Base-by-base conservation (phyloP, 2,329 filamentous ascomycete genomes). In the Fusarium agapanthi region DNA sequence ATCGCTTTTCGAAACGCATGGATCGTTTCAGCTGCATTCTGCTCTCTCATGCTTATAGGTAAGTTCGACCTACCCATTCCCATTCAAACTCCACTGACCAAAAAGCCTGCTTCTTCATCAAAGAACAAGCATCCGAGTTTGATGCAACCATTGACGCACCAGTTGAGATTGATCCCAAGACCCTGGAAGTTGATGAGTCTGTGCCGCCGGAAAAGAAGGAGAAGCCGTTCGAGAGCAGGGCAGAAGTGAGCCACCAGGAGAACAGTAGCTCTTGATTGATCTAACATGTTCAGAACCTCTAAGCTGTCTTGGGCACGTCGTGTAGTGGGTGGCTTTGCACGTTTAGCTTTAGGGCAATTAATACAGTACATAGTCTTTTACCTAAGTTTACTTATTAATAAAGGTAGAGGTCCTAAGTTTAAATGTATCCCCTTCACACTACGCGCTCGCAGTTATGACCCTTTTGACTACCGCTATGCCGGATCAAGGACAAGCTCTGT, bases 381-480 rank as follows among this genome's bases (percentile, higher is more conserved):
- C 9, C 34, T 9, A 10, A 35, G 9, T 35, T 35, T 35, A 10
- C 34, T 35, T 35, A 5, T 35, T 2, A 35, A 9, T 14, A 5
- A 35, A 2, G 34, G 15, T 35, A 35, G 16, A 18, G 16, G 16
- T 35, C 34, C 9, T 10, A 18, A 9, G 34, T 10, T 18, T 35
- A 18, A 10, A 18, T 18, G 3, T 7, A 34, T 34, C 1, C 32
- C 6, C 32, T 34, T 34, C 6, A 6, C 8, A 3, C 22, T 24
- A 8, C 6, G 30, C 4, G 2, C 12, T 50, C n/a, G 16, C 16
- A 34, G 12, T 3, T 14, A 15, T 24, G 9, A 15, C 12, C n/a
- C 12, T 6, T 15, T 20, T 15, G 6, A 11, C 16, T 34, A 34
- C 6, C 2, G 3, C 12, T 7, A 1, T 26, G 30, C 6, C 3